A percentile compares a stretch with the other conserved stretches of the same genome.
Conservation (phyloP, 106 monocot genomes). For the Apostasia ramifera region DNA sequence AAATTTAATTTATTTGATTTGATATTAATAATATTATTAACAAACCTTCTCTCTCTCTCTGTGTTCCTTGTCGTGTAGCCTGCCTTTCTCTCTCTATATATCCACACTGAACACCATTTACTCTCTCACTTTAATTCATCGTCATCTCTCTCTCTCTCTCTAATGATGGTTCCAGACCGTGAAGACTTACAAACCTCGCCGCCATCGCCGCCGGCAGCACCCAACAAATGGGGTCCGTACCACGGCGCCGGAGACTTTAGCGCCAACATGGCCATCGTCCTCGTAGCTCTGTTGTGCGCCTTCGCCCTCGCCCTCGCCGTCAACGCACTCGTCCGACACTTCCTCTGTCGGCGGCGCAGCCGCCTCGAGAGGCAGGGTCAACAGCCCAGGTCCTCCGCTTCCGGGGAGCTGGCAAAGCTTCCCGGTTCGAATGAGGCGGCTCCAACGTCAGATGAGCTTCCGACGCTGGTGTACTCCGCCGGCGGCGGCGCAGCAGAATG, state of each 20-base stretch:
- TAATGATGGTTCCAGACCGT: background rate
- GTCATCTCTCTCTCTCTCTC: too few relatives aligned
- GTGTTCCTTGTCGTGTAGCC: too few relatives aligned
- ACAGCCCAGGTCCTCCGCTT: background rate
- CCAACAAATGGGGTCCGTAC: conserved; percentile 28
- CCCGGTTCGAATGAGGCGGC: background rate
- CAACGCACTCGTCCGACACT: conserved; percentile 16
- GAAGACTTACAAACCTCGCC: background rate
- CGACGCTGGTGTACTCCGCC: background rate
- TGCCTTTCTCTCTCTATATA: too few relatives aligned
- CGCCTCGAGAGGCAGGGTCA: background rate
- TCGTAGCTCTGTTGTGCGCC: conserved; percentile 18
- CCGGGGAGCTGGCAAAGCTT: conserved; percentile 6
- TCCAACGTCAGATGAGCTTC: background rate
- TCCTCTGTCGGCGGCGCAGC: conserved; percentile 6
- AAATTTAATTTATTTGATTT: too few relatives aligned
- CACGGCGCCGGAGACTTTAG: conserved; percentile 17
- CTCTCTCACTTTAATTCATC: too few relatives aligned
- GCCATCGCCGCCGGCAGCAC: background rate
- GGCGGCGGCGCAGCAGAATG: conserved; percentile 13
- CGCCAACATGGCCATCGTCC: conserved; percentile 19
- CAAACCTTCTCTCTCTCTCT: too few relatives aligned
- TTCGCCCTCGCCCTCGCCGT: conserved; percentile 9
- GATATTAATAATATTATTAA: too few relatives aligned
- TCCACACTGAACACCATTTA: too few relatives aligned